Percentiles rank a stretch among this genome's conserved stretches.
phyloP scores from a whole-genome alignment of 805 yeast species.

The Metschnikowia shivogae region DNA sequence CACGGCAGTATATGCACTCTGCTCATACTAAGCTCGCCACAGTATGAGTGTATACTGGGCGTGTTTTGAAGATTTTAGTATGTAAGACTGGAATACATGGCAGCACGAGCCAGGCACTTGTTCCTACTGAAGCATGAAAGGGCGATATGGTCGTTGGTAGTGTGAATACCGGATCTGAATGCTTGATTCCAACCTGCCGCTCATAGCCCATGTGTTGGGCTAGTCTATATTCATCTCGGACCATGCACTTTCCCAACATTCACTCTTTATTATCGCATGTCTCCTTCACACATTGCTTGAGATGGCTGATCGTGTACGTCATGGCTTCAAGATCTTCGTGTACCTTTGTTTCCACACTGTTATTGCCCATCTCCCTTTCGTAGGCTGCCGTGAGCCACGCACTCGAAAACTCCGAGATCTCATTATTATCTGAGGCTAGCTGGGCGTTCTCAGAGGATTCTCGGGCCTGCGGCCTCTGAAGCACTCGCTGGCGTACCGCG shows the following conservation, averaged over 20 bases:
- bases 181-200: too few species aligned
- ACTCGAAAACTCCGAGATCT: slow-evolving; percentile 9
- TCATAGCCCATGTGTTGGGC: too few species aligned
- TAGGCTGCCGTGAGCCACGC: slow-evolving; percentile 15
- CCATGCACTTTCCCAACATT: too few species aligned
- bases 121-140: too few species aligned
- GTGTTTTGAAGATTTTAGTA: too few species aligned
- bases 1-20: slow-evolving; percentile 7
- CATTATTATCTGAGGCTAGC: slow-evolving; percentile 5
- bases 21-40: neutral
- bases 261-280: slow-evolving; percentile 4
- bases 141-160: too few species aligned
- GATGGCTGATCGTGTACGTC: slow-evolving; percentile 23
- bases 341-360: slow-evolving; percentile 13
- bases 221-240: too few species aligned
- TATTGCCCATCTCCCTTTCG: slow-evolving; percentile 7
- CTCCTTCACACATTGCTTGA: slow-evolving; percentile 28
- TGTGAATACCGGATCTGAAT: too few species aligned
- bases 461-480: neutral
- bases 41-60: too few species aligned
- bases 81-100: too few species aligned
- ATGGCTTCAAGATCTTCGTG: slow-evolving; percentile 19
- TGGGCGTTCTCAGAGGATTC: neutral
- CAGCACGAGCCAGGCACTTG: too few species aligned
- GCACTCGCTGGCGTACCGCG: slow-evolving; percentile 7